These are phyloP conservation scores for Nakazawaea molendinolei DNA, from an alignment of 805 yeast species.

Conservation along the genomic window DNA sequence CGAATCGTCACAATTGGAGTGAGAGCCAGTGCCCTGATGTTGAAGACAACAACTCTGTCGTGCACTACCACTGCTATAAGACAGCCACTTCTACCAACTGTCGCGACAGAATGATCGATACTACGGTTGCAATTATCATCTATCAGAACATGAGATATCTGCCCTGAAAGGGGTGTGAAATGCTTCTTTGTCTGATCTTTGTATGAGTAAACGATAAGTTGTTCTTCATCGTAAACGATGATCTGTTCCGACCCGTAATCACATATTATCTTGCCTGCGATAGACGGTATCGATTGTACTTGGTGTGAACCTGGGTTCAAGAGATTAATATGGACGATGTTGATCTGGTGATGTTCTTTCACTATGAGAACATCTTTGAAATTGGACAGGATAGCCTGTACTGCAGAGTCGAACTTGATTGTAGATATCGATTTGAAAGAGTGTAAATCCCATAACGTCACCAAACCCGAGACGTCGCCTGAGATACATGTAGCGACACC, in stretches of 20 bases:
- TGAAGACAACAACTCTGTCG: conserved; percentile 36
- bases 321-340: too few relatives aligned
- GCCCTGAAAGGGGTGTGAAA: too few relatives aligned
- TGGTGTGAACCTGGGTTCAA: conserved; percentile 8
- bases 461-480: conserved; percentile 23
- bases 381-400: conserved; percentile 22
- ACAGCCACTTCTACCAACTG: conserved; percentile 35
- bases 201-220: conserved; percentile 1
- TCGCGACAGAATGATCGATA: conserved; percentile 14
- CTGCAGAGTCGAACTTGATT: conserved; percentile 14
- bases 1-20: conserved; percentile 6
- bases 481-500: conserved; percentile 24
- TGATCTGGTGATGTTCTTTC: too few relatives aligned
- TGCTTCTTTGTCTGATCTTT: too few relatives aligned
- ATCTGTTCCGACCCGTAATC: conserved; percentile 26
- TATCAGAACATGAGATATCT: not conserved
- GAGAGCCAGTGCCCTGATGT: conserved; percentile 26
- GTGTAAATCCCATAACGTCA: conserved; percentile 27
- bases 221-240: conserved; percentile 15
- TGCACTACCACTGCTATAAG: conserved; percentile 30
- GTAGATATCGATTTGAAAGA: conserved; percentile 12
- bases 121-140: conserved; percentile 3
- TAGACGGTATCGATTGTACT: conserved; percentile 3
- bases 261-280: conserved; percentile 16
- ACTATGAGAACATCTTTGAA: conserved; percentile 21